phyloP scores from a whole-genome alignment of 352 stramenopile genomes.

The Phytophthora macrochlamydospora region DNA sequence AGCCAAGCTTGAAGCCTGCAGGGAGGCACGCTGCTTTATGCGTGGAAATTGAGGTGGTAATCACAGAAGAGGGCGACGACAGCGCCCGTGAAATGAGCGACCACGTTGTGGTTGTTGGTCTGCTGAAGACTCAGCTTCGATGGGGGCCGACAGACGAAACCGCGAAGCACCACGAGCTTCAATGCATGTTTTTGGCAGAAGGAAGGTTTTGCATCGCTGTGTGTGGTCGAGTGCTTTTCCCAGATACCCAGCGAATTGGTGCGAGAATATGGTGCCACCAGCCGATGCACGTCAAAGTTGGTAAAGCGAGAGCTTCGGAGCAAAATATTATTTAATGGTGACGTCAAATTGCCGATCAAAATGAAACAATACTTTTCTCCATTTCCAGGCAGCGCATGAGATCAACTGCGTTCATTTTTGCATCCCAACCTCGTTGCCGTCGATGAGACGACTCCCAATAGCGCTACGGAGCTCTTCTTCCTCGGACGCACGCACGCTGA shows the following conservation, averaged over 20 bases:
- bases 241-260: slow-evolving; percentile 18
- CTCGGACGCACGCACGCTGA: slow-evolving; percentile 55
- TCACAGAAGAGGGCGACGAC: slow-evolving; percentile 41
- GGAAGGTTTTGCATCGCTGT: slow-evolving; percentile 55
- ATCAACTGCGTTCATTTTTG: background rate
- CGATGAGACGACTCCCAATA: slow-evolving; percentile 68
- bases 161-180: slow-evolving; percentile 40
- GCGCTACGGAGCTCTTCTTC: slow-evolving; percentile 62
- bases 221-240: slow-evolving; percentile 28
- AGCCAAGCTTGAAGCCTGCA: slow-evolving; percentile 1
- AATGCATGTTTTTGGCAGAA: slow-evolving; percentile 70
- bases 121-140: slow-evolving; percentile 34
- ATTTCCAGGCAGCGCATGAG: no score
- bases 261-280: slow-evolving; percentile 51
- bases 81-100: slow-evolving; percentile 14
- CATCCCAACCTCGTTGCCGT: slow-evolving; percentile 60
- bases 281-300: slow-evolving; percentile 48
- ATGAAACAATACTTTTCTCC: no score
- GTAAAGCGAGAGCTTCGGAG: slow-evolving; percentile 12
- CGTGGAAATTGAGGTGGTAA: slow-evolving; percentile 35
- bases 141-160: slow-evolving; percentile 22
- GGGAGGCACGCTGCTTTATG: slow-evolving; percentile 7
- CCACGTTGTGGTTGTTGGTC: slow-evolving; percentile 44
- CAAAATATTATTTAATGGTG: slow-evolving; percentile 37
- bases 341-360: background rate